Evolutionary conservation across 2,329 filamentous ascomycete species (phyloP), one percentile per base, ranked within the genome.

Genomic region (Colletotrichum lupini): DNA sequence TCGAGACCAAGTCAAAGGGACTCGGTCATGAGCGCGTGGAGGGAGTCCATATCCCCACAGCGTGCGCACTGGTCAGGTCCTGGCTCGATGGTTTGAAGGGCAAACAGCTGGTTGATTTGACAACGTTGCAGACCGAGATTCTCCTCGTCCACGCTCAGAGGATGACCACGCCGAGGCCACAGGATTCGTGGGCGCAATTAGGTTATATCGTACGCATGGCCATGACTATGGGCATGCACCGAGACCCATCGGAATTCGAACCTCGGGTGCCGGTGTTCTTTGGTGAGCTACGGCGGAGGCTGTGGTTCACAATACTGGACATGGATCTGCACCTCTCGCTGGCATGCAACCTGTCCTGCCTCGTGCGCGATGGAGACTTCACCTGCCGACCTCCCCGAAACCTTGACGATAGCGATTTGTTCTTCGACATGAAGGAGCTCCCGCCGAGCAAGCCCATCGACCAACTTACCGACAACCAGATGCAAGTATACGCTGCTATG

Each of bases 221-320:
- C 35, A 90, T 90, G 88, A 87, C 86, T 3, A 90, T 90, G 87
- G 88, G 88, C 3, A 81, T 90, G 59, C 88, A 90, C 75, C 84
- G 88, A 4, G 88, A 90, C 66, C 87, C 88, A 3, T 86, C 86
- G 16, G 88, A 90, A 75, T 89, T 87, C 68, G 82, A 84, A 30
- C 81, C 83, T 4, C 83, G 85, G 35, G 85, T 90, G 64, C 82
- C 83, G 5, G 82, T 87, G 0, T 90, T 89, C 76, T 82, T 85
- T 57, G 85, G 85, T n/a, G 88, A 90, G 78, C 83, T 87, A 73
- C 82, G 88, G 42, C 83, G 88, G n/a, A 84, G 86, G 72, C 77
- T 90, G 28, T 90, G 88, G 88, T 89, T 85, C 63, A 88, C 87
- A 4, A 86, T 90, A 53, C 80, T 89, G 49, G 88, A 90, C 74